A percentile compares a stretch with the other conserved stretches of the same genome.
Conservation (phyloP, 2,329 filamentous ascomycete genomes). For the Ploettnerulaceae sp. region DNA sequence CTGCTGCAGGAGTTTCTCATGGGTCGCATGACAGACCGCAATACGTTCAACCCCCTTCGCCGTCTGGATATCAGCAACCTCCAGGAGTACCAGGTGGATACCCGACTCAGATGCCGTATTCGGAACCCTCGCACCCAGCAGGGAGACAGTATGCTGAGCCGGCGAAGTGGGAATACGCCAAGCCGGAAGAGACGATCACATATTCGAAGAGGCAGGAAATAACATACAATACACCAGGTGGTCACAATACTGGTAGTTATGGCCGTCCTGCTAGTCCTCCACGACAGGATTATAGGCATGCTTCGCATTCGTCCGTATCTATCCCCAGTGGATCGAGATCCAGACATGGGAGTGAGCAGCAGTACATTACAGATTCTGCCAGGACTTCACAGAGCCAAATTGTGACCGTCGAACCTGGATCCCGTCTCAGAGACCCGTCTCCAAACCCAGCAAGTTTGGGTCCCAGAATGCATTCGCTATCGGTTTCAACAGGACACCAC, state of each 20-base stretch:
- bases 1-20: slow-evolving; percentile 22
- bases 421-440: slow-evolving; percentile 26
- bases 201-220: slow-evolving; percentile 32
- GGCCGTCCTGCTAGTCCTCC: slow-evolving; percentile 19
- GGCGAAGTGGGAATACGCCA: slow-evolving; percentile 37
- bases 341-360: slow-evolving; percentile 2
- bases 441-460: slow-evolving; percentile 23
- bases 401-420: slow-evolving; percentile 31
- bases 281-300: slow-evolving; percentile 13
- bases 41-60: slow-evolving; percentile 16
- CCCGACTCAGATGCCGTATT: slow-evolving; percentile 9
- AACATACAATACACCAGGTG: slow-evolving; percentile 6
- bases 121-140: background rate
- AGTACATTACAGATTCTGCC: slow-evolving; percentile 7
- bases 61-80: slow-evolving; percentile 9
- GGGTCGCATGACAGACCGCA: slow-evolving; percentile 21
- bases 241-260: slow-evolving; percentile 11
- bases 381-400: slow-evolving; percentile 24
- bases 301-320: background rate
- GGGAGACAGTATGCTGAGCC: slow-evolving; percentile 31
- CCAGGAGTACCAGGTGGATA: slow-evolving; percentile 3
- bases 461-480: slow-evolving; percentile 30
- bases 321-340: slow-evolving; percentile 1
- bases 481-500: slow-evolving; percentile 29
- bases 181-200: slow-evolving; percentile 33